phyloP scores from a whole-genome alignment of 1,284 basidiomycete species.

The Heterobasidion parviporum region DNA sequence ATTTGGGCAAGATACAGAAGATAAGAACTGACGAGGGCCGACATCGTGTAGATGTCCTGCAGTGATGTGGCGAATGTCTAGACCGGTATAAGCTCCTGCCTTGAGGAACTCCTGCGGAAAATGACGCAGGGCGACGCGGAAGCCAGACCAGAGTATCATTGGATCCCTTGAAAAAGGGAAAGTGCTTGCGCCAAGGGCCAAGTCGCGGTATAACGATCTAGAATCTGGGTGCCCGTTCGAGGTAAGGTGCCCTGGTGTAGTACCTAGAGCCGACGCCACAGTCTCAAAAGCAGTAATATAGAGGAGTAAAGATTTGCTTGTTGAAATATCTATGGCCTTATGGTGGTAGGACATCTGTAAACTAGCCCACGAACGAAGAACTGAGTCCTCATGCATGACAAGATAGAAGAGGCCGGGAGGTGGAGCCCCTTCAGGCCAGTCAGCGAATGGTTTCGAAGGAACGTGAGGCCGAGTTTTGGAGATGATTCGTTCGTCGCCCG shows the following conservation, averaged over 20 bases:
- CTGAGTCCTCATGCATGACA: slow-evolving; percentile 37
- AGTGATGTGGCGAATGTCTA: slow-evolving; percentile 43
- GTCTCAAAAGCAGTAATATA: slow-evolving; percentile 34
- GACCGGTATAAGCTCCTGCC: slow-evolving; percentile 23
- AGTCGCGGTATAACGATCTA: slow-evolving; percentile 6
- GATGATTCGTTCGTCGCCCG: slow-evolving; percentile 44
- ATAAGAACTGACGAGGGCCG: slow-evolving; percentile 46
- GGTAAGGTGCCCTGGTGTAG: neutral
- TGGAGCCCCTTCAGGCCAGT: slow-evolving; percentile 50
- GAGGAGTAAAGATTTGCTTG: slow-evolving; percentile 33
- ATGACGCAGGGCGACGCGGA: slow-evolving; percentile 39
- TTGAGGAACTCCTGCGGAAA: slow-evolving; percentile 40
- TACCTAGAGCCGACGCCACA: slow-evolving; percentile 16
- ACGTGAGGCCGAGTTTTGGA: slow-evolving; percentile 32
- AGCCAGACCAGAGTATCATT: slow-evolving; percentile 46
- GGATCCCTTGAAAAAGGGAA: slow-evolving; percentile 29
- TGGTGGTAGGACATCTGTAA: neutral
- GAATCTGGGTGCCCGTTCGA: neutral
- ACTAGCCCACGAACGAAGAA: slow-evolving; percentile 47
- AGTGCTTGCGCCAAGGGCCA: neutral
- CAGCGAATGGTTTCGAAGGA: slow-evolving; percentile 26
- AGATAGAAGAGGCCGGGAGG: slow-evolving; percentile 57
- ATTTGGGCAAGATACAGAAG: neutral
- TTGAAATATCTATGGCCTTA: slow-evolving; percentile 8
- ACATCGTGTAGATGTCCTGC: slow-evolving; percentile 55